Percentiles rank a stretch among this genome's conserved stretches.
phyloP scores from a whole-genome alignment of 2,329 filamentous ascomycete genomes.

The Podosphaera leucotricha region DNA sequence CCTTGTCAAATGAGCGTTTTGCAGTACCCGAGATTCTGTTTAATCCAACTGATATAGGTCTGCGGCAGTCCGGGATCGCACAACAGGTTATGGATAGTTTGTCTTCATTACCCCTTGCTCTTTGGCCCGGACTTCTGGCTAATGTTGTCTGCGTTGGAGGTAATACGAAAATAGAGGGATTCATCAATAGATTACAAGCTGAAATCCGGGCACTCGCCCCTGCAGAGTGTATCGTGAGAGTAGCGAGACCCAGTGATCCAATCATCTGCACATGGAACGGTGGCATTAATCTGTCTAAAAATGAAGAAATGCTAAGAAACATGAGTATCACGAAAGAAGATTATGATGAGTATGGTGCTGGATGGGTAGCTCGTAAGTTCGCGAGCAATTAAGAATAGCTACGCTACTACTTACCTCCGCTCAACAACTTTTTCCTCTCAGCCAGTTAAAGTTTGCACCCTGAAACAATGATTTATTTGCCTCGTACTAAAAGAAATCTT shows the following conservation, averaged over 20 bases:
- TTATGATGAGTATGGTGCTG: slow-evolving; percentile 66
- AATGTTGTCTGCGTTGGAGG: slow-evolving; percentile 83
- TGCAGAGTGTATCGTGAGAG: slow-evolving; percentile 54
- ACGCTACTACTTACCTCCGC: too few relatives aligned
- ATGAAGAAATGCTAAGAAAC: slow-evolving; percentile 23
- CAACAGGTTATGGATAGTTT: slow-evolving; percentile 67
- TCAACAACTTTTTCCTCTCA: too few relatives aligned
- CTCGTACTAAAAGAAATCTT: too few relatives aligned
- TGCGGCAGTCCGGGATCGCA: slow-evolving; percentile 60
- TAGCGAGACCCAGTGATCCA: slow-evolving; percentile 47
- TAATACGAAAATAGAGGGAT: slow-evolving; percentile 56
- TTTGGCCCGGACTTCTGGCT: slow-evolving; percentile 63
- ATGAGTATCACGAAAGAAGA: slow-evolving; percentile 66
- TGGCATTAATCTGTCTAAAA: background rate
- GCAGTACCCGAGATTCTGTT: slow-evolving; percentile 77
- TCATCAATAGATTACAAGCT: slow-evolving; percentile 53
- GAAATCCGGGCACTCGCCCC: slow-evolving; percentile 51
- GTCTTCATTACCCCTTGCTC: slow-evolving; percentile 47
- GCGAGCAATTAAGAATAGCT: slow-evolving; percentile 6
- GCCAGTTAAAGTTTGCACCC: too few relatives aligned
- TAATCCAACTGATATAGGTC: slow-evolving; percentile 61
- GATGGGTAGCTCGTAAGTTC: slow-evolving; percentile 55
- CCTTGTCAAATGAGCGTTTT: slow-evolving; percentile 81
- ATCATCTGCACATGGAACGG: slow-evolving; percentile 69
- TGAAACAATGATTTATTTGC: too few relatives aligned